Conservation (phyloP, 78 protist genomes). For the Dictyostelium firmibasis region DNA sequence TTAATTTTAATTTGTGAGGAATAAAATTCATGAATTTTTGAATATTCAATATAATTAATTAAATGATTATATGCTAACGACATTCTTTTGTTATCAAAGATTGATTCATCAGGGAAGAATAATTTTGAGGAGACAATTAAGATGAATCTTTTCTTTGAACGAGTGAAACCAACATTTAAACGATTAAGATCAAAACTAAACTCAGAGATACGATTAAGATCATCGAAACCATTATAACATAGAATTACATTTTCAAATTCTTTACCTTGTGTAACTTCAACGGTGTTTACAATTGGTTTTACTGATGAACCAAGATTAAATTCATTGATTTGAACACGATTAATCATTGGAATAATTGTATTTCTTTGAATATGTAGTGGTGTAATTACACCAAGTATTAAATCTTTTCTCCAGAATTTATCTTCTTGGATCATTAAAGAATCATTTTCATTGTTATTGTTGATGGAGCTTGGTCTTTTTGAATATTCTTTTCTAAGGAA, state of each 20-base stretch:
- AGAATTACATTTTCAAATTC: constrained; percentile 54
- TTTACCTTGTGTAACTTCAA: constrained; percentile 59
- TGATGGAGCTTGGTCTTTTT: neutral
- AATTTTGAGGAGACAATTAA: constrained; percentile 27
- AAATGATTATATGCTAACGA: constrained; percentile 18
- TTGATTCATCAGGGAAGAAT: constrained; percentile 24
- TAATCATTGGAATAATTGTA: constrained; percentile 6
- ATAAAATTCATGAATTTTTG: constrained; percentile 36
- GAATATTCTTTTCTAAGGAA: neutral
- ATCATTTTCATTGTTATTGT: neutral
- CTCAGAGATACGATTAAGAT: constrained; percentile 21
- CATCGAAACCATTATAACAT: constrained; percentile 61
- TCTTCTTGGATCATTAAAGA: neutral
- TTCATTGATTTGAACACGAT: neutral
- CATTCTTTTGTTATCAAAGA: constrained; percentile 27
- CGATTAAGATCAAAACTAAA: constrained; percentile 51
- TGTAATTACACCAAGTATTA: constrained; percentile 41
- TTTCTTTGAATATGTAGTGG: constrained; percentile 45
- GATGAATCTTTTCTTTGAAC: constrained; percentile 46
- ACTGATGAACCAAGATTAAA: neutral
- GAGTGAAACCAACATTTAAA: constrained; percentile 53
- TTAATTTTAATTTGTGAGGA: neutral
- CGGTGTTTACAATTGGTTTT: constrained; percentile 36
- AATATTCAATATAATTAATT: neutral
- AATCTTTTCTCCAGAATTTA: constrained; percentile 8